phyloP scores from a whole-genome alignment of 805 yeast genomes.

The Yarrowia sp. region DNA sequence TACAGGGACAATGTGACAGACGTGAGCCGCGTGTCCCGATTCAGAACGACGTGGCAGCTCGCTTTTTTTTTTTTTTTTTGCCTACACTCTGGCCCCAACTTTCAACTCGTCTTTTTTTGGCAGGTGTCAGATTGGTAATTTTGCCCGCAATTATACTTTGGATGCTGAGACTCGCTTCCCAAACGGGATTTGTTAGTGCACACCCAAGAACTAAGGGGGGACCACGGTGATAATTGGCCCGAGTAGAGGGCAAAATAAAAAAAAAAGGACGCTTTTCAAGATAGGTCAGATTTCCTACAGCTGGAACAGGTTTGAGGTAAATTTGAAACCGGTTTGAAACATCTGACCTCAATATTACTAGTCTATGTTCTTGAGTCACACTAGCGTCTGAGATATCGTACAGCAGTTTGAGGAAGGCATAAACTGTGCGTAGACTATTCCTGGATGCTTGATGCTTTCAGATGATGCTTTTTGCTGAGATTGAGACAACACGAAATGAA shows the following conservation, averaged over 20 bases:
- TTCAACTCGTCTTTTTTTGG: neutral
- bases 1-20: neutral
- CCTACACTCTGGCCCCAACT: neutral
- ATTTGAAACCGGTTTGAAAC: too few species aligned
- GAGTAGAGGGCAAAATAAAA: neutral
- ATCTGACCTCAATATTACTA: too few species aligned
- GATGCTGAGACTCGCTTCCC: conserved; percentile 15
- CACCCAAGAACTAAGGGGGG: neutral
- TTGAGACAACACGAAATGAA: too few species aligned
- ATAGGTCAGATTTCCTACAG: too few species aligned
- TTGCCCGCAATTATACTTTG: conserved; percentile 10
- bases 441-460: too few species aligned
- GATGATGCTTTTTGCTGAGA: too few species aligned
- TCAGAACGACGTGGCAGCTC: neutral
- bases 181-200: conserved; percentile 9
- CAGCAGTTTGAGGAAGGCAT: too few species aligned
- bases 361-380: too few species aligned
- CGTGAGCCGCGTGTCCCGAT: neutral
- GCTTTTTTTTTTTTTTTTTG: neutral
- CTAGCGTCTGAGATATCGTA: too few species aligned
- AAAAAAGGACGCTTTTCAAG: too few species aligned
- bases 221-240: neutral
- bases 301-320: too few species aligned
- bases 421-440: too few species aligned
- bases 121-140: conserved; percentile 8